Conservation (phyloP, 2,329 filamentous ascomycete genomes). For the Cordyceps tenuipes region DNA sequence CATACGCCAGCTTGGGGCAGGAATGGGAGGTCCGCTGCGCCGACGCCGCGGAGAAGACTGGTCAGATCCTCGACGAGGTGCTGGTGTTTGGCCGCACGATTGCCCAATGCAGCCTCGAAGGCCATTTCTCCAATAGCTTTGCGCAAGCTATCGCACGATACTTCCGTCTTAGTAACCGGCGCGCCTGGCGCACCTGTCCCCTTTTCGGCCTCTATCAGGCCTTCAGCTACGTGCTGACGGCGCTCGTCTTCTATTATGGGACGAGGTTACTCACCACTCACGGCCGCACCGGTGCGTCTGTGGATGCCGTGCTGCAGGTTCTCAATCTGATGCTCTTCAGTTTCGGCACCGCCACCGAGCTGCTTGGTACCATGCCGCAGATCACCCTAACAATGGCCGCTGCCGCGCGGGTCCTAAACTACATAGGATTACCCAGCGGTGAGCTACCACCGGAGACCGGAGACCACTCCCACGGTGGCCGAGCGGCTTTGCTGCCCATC, state of each 20-base stretch:
- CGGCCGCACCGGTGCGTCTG: slow-evolving; percentile 32
- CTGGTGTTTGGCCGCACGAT: slow-evolving; percentile 75
- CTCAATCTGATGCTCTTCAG: slow-evolving; percentile 80
- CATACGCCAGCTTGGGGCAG: slow-evolving; percentile 55
- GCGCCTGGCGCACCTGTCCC: slow-evolving; percentile 58
- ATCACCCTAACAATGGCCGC: slow-evolving; percentile 66
- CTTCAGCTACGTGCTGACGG: slow-evolving; percentile 61
- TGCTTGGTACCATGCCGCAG: slow-evolving; percentile 71
- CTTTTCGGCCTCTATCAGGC: slow-evolving; percentile 74
- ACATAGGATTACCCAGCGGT: slow-evolving; percentile 50
- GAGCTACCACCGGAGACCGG: not conserved
- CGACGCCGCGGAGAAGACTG: slow-evolving; percentile 49
- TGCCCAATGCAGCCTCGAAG: slow-evolving; percentile 64
- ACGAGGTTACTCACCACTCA: slow-evolving; percentile 47
- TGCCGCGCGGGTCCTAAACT: slow-evolving; percentile 62
- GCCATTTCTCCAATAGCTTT: slow-evolving; percentile 61
- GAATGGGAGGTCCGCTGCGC: slow-evolving; percentile 67
- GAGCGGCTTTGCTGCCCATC: slow-evolving; percentile 34
- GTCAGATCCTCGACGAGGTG: slow-evolving; percentile 57
- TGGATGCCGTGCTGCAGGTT: slow-evolving; percentile 59
- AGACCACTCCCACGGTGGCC: slow-evolving; percentile 14
- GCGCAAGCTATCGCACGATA: slow-evolving; percentile 39
- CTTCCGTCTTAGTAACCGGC: slow-evolving; percentile 53
- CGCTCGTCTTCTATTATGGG: slow-evolving; percentile 79
- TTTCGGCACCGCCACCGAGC: slow-evolving; percentile 60